Conservation (phyloP, 1,284 basidiomycete species). For the Sparassis latifolia region DNA sequence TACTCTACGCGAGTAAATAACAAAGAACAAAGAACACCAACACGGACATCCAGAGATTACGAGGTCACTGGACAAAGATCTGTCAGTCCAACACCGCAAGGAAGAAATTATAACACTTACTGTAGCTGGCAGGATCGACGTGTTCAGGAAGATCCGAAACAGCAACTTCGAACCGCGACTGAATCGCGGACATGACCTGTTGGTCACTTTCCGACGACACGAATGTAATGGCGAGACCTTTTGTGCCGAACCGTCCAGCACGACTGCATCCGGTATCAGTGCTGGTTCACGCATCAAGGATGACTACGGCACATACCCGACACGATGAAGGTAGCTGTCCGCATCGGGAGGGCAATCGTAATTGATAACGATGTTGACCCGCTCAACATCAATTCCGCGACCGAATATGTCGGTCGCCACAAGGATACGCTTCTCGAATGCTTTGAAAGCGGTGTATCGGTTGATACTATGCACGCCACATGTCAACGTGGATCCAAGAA, state of each 20-base stretch:
- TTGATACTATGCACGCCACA: constrained; percentile 57
- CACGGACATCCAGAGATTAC: constrained; percentile 19
- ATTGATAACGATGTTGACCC: constrained; percentile 95
- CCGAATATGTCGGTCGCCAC: constrained; percentile 97
- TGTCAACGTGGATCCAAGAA: constrained; percentile 6
- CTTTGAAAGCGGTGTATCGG: constrained; percentile 99
- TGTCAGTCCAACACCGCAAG: background rate
- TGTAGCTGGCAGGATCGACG: constrained; percentile 86
- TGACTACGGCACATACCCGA: constrained; percentile 58
- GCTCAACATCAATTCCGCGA: constrained; percentile 95
- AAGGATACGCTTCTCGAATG: constrained; percentile 98
- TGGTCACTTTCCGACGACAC: constrained; percentile 89
- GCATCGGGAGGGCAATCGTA: constrained; percentile 96
- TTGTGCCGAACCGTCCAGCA: constrained; percentile 98
- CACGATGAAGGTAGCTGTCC: constrained; percentile 97
- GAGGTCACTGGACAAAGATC: constrained; percentile 29
- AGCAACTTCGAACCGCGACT: constrained; percentile 89
- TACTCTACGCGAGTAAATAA: background rate
- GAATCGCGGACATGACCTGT: constrained; percentile 89
- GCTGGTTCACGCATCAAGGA: background rate
- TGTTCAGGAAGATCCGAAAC: constrained; percentile 90
- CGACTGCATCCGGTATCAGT: constrained; percentile 46
- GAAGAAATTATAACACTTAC: constrained; percentile 39
- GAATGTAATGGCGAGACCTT: constrained; percentile 98
- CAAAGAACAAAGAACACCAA: constrained; percentile 3